Evolutionary conservation across 1,284 basidiomycete species (phyloP).

Genomic region (Austropuccinia psidii): DNA sequence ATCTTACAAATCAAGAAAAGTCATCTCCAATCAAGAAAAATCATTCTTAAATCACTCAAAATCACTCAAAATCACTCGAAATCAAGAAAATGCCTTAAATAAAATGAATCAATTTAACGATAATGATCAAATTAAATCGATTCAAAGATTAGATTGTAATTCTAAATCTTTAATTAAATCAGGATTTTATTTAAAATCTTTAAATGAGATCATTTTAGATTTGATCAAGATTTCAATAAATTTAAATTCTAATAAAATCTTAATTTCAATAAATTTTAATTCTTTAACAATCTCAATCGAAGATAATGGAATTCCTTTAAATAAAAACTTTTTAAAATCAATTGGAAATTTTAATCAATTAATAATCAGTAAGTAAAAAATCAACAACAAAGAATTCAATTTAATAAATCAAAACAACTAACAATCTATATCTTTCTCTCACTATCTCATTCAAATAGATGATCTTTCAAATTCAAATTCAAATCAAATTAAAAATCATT

Average conservation of each 20-base stretch:
- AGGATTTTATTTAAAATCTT: too few species aligned
- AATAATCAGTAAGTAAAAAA: not conserved
- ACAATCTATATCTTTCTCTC: not conserved
- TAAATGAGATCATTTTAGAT: too few species aligned
- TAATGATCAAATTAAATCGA: too few species aligned
- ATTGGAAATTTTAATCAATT: conserved; percentile 4
- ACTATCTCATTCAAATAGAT: not conserved
- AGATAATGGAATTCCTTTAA: not conserved
- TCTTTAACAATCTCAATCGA: not conserved
- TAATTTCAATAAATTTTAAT: not conserved
- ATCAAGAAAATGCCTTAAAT: too few species aligned
- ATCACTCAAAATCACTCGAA: too few species aligned
- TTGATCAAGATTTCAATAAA: conserved; percentile 5
- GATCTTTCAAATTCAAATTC: not conserved
- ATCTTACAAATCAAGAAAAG: too few species aligned
- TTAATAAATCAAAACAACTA: not conserved
- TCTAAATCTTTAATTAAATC: too few species aligned
- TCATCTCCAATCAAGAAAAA: too few species aligned
- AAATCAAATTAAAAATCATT: not conserved
- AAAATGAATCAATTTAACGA: too few species aligned
- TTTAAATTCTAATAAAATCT: not conserved
- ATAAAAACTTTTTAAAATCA: not conserved
- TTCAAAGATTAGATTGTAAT: too few species aligned
- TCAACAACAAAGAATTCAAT: not conserved
- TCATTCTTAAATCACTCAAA: too few species aligned